Evolutionary conservation across 805 yeast genomes (phyloP).

Genomic region (Teunomyces kruisii): DNA sequence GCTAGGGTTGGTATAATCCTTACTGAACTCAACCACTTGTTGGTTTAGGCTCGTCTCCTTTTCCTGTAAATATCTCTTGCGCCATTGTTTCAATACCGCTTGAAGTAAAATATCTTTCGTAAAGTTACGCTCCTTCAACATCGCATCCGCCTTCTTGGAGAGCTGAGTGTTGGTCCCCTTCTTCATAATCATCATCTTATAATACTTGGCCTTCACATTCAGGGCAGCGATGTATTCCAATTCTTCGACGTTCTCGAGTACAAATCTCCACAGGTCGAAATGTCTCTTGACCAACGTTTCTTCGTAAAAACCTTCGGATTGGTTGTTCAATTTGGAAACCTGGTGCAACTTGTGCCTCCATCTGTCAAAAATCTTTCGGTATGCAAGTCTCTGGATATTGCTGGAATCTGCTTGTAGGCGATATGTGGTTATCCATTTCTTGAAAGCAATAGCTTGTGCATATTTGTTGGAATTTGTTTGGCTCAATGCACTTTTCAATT

Average conservation of each 20-base stretch:
- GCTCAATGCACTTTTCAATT: conserved; percentile 4
- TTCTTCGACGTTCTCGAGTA: conserved; percentile 4
- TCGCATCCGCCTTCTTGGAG: not conserved
- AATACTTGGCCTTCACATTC: conserved; percentile 19
- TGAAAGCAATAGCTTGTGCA: not conserved
- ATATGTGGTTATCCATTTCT: conserved; percentile 4
- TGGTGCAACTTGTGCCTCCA: conserved; percentile 1
- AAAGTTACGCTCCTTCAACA: not conserved
- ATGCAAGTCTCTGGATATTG: not conserved
- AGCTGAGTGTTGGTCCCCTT: not conserved
- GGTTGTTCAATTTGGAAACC: not conserved
- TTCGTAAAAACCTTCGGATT: conserved; percentile 5
- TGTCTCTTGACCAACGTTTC: conserved; percentile 7
- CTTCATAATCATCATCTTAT: conserved; percentile 10
- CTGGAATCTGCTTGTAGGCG: not conserved
- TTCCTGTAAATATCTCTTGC: conserved; percentile 13
- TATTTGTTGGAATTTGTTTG: not conserved
- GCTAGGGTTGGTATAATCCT: conserved; percentile 12
- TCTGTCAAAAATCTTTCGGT: not conserved
- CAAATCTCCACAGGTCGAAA: conserved; percentile 1
- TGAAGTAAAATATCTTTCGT: conserved; percentile 5
- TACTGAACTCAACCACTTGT: conserved; percentile 19
- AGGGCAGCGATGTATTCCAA: conserved; percentile 16
- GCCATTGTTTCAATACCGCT: conserved; percentile 22
- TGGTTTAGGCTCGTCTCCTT: conserved; percentile 20